Evolutionary conservation across 768 basidiomycete genomes (phyloP), one percentile per base, ranked within the genome.

Genomic region (Rhizopogon roseolus): DNA sequence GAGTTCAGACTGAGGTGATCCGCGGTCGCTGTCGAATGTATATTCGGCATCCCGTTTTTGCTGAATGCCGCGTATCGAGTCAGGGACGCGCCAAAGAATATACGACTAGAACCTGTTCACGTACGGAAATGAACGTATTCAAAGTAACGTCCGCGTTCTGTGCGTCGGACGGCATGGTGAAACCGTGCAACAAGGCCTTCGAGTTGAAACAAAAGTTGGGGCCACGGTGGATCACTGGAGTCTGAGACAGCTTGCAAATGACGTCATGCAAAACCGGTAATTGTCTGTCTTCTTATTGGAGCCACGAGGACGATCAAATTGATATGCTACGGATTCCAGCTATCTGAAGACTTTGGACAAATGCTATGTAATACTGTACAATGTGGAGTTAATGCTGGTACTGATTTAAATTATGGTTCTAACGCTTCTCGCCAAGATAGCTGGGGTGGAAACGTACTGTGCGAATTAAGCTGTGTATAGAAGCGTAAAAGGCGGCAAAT

Each of bases 1-100:
- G 17, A 86, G 63, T 59, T 85, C 76, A 5, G 84, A 83, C 59
- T 78, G 66, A 10, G 78, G 71, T 50, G 82, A 80, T 56, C 74
- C 79, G 39, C 79, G 74, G 57, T 81, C 79, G 60, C 78, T 81
- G 71, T 86, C 81, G 62, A 88, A 86, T 3, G 80, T 79, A 66
- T 86, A 87, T 36, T 66, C 62, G 45, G 76, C 71, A 29, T 75
- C 68, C 7, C 80, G 81, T 42, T 52, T 40, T 27, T 60, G 48
- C 57, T 60, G 41, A 28, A 32, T 9, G 48, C 36, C 11, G 44
- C 6, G 32, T 43, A 22, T 11, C 22, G 22, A 22, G 29, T 41
- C 49, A 43, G 37, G 51, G 41, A 41, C 40, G 44, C 9, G 32
- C 17, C 29, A 11, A 11, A 36, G 0, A 36, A 22, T 37, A 22